Conservation (phyloP, 345 rosid genomes). For the Salix caprea region DNA sequence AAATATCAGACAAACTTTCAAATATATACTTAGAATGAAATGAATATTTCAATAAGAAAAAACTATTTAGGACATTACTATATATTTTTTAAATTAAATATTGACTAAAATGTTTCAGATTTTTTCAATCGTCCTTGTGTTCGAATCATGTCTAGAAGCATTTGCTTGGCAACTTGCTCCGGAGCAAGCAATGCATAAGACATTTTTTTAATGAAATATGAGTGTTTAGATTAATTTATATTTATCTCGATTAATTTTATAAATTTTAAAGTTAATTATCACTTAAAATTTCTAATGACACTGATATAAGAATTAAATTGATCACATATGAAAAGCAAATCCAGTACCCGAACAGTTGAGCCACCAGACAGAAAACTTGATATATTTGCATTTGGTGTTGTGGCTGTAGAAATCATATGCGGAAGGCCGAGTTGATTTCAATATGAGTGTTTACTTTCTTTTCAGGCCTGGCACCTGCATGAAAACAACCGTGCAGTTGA, state of each 20-base stretch:
- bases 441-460: background rate
- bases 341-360: too few relatives aligned
- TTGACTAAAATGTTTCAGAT: too few relatives aligned
- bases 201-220: background rate
- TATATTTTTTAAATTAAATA: too few relatives aligned
- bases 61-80: too few relatives aligned
- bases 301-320: too few relatives aligned
- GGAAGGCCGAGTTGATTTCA: constrained; percentile 39
- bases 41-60: too few relatives aligned
- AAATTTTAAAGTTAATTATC: too few relatives aligned
- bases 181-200: constrained; percentile 70
- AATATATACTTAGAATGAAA: too few relatives aligned
- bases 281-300: too few relatives aligned
- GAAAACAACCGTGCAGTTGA: constrained; percentile 38
- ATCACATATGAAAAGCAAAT: too few relatives aligned
- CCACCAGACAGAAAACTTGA: constrained; percentile 56
- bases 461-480: constrained; percentile 57
- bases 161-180: constrained; percentile 34
- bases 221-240: accelerated
- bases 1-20: too few relatives aligned
- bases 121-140: background rate
- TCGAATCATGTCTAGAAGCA: background rate
- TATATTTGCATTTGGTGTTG: constrained; percentile 64
- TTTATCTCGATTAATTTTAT: too few relatives aligned
- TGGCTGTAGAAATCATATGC: constrained; percentile 55